Evolutionary conservation across 148 eudicot species (phyloP).

Genomic region (Chenopodium berlandieri): DNA sequence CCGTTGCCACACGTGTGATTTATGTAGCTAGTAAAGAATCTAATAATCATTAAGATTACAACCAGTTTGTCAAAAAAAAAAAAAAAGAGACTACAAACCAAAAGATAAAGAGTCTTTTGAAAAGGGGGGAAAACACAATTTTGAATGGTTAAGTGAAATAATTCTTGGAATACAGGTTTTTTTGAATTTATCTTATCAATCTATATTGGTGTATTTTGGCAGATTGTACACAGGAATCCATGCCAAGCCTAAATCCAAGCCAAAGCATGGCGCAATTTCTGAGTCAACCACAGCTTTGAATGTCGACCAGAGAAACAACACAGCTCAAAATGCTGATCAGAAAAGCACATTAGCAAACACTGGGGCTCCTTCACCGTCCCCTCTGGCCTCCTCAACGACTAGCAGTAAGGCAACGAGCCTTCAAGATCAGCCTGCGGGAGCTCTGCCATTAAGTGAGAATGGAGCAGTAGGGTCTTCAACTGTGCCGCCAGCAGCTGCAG

Average conservation of each 20-base stretch:
- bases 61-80: too few relatives aligned
- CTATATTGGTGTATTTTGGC: slow-evolving; percentile 5
- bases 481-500: slow-evolving; percentile 17
- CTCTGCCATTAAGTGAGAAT: slow-evolving; percentile 33
- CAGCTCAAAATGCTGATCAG: slow-evolving; percentile 47
- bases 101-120: too few relatives aligned
- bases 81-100: too few relatives aligned
- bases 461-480: slow-evolving; percentile 42
- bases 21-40: too few relatives aligned
- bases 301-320: slow-evolving; percentile 58
- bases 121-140: too few relatives aligned
- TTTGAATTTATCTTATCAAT: background rate
- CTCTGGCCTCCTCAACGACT: slow-evolving; percentile 38
- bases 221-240: slow-evolving; percentile 95
- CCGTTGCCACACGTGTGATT: background rate
- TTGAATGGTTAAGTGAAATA: too few relatives aligned
- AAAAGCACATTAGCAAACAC: slow-evolving; percentile 37
- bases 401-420: slow-evolving; percentile 42
- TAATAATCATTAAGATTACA: too few relatives aligned
- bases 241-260: slow-evolving; percentile 77
- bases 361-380: slow-evolving; percentile 36
- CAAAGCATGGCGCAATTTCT: slow-evolving; percentile 68
- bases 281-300: slow-evolving; percentile 76
- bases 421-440: slow-evolving; percentile 41
- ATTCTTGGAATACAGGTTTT: too few relatives aligned